phyloP scores from a whole-genome alignment of 2,329 filamentous ascomycete species.

The Ophiostoma australiae region DNA sequence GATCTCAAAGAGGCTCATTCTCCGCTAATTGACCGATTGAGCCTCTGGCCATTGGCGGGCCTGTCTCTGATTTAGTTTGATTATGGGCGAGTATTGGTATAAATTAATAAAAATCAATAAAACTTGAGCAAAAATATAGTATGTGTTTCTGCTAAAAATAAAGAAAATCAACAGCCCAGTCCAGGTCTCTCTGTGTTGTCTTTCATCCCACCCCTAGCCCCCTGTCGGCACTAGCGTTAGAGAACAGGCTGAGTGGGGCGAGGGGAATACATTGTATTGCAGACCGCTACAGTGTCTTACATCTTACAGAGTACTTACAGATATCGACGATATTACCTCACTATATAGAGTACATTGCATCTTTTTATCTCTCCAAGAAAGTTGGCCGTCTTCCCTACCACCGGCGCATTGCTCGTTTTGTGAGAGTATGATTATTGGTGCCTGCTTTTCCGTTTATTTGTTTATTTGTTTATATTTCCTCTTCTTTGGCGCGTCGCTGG shows the following conservation, averaged over 20 bases:
- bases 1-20: background rate
- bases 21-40: background rate
- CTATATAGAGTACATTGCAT: background rate
- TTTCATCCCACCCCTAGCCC: conserved; percentile 9
- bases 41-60: conserved; percentile 2
- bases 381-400: background rate
- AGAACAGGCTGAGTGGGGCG: background rate
- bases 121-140: background rate
- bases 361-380: background rate
- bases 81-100: background rate
- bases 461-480: background rate
- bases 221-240: conserved; percentile 9
- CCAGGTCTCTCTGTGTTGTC: conserved; percentile 1
- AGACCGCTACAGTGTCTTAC: background rate
- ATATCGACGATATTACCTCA: background rate
- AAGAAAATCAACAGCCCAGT: background rate
- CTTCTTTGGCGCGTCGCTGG: background rate
- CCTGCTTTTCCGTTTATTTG: background rate
- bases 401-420: background rate
- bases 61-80: background rate
- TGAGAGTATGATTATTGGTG: background rate
- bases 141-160: background rate
- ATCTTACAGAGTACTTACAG: background rate
- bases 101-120: background rate
- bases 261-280: background rate